These are phyloP conservation scores for Suhomyces atakaporum DNA, from an alignment of 1,139 yeast species.

Conservation along the genomic window DNA sequence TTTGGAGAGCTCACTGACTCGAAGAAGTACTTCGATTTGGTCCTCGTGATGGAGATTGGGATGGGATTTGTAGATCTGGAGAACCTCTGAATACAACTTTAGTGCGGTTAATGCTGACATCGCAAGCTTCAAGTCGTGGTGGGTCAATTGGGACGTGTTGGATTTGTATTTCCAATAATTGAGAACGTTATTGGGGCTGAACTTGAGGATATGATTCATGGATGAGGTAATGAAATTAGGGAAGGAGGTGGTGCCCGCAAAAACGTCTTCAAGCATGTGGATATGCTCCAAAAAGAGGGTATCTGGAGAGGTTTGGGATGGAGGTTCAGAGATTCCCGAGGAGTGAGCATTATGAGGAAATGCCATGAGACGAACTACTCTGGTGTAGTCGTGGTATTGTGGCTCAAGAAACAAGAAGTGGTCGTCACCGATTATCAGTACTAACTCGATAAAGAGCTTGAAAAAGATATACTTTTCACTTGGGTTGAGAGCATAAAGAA, in stretches of 20 bases:
- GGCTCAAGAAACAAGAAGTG: constrained; percentile 21
- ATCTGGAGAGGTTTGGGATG: constrained; percentile 1
- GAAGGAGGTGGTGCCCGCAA: constrained; percentile 10
- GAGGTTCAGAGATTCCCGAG: constrained; percentile 1
- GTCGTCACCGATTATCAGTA: constrained; percentile 21
- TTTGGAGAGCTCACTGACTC: constrained; percentile 51
- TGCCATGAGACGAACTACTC: constrained; percentile 23
- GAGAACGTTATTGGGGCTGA: constrained; percentile 24
- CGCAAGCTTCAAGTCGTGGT: constrained; percentile 30
- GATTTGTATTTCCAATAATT: constrained; percentile 31
- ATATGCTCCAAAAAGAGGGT: constrained; percentile 15
- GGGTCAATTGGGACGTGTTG: constrained; percentile 5
- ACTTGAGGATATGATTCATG: constrained; percentile 20
- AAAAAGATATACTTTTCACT: constrained; percentile 18
- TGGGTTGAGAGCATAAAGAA: constrained; percentile 16
- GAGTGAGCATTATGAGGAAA: constrained; percentile 11
- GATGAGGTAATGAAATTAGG: constrained; percentile 28
- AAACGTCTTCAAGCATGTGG: constrained; percentile 7
- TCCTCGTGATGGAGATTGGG: constrained; percentile 34
- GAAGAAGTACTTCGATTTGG: constrained; percentile 48
- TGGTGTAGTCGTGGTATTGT: constrained; percentile 21
- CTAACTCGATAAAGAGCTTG: constrained; percentile 21
- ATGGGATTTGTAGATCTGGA: constrained; percentile 26
- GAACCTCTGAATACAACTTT: constrained; percentile 27
- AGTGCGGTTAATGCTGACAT: constrained; percentile 32